phyloP scores from a whole-genome alignment of 108 stramenopile genomes.

The Fistulifera pelliculosa region DNA sequence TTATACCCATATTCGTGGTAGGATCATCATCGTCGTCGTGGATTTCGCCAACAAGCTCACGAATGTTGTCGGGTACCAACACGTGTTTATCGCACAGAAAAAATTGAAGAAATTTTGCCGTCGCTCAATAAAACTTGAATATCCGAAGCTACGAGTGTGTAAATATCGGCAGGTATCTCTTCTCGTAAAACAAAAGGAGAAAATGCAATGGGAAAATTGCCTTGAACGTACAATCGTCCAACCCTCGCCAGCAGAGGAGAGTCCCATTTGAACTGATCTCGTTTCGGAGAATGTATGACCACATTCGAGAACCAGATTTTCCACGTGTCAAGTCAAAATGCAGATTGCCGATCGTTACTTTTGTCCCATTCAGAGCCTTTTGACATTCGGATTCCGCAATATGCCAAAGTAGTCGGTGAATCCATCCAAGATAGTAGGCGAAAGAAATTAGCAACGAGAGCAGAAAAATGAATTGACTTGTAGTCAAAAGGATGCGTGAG shows the following conservation, averaged over 20 bases:
- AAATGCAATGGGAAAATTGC: slow-evolving; percentile 14
- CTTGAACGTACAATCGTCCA: slow-evolving; percentile 29
- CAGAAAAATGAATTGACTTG: slow-evolving; percentile 1
- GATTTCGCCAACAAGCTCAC: not conserved
- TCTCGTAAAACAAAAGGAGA: slow-evolving; percentile 15
- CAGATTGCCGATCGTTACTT: slow-evolving; percentile 37
- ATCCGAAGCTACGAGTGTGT: slow-evolving; percentile 31
- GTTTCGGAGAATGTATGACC: slow-evolving; percentile 36
- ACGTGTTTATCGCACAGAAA: slow-evolving; percentile 32
- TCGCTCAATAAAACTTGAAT: slow-evolving; percentile 58
- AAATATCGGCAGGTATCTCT: slow-evolving; percentile 29
- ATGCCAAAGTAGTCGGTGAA: slow-evolving; percentile 36
- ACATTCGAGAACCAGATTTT: slow-evolving; percentile 25
- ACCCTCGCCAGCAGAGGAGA: slow-evolving; percentile 41
- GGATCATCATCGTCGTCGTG: too few species aligned
- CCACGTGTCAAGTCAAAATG: slow-evolving; percentile 32
- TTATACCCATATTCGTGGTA: too few species aligned
- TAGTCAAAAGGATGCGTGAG: not conserved
- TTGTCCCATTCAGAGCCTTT: slow-evolving; percentile 28
- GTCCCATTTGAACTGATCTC: slow-evolving; percentile 43
- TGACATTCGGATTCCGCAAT: slow-evolving; percentile 20
- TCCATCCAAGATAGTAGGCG: slow-evolving; percentile 31
- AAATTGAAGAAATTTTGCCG: slow-evolving; percentile 44
- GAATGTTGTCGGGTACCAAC: not conserved
- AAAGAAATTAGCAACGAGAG: slow-evolving; percentile 12